Base-by-base conservation (phyloP, 2,329 filamentous ascomycete genomes). In the Aspergillus sp. region DNA sequence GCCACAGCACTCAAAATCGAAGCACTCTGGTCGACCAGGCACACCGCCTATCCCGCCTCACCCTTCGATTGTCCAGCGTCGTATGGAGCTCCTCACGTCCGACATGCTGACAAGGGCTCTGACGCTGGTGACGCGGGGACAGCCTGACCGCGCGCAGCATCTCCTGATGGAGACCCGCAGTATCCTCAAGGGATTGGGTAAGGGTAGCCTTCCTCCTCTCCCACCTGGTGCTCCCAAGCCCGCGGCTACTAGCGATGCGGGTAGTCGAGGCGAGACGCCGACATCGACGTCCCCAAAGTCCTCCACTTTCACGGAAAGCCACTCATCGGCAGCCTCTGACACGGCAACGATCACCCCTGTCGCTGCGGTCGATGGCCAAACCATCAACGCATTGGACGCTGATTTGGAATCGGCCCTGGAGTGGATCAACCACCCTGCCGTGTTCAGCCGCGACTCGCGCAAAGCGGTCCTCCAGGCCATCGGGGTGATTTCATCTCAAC, bases 381-480 rank as follows among this genome's bases (percentile, higher is more conserved):
- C 89, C 0, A 93, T 97, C 64, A 79, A 84, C 20, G 92, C 94
- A 2, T 83, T 99, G 16, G 94, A 99, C 69, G 84, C 89, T 1
- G 94, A 99, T 71, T 82, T 99, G 32, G 90, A 96, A 69, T 84
- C 89, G 32, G 90, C 89, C 47, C 77, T 99, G 14, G 94, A 99
- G 73, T 99, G 94, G 94, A 97, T 99, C 72, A 91, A 88, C 67
- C 94, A 99, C 66, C 94, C 94, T 1, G 92, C 92, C 2, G 90
- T 97, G 2, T 99, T 99, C 68, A 87, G 89, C 8, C 85, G 94
- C 35, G 94, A 99, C 69, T 94, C 89, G 52, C 86, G 94, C 64
- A 99, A 99, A 76, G 90, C 93, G 4, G 92, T 99, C 2, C 79
- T 99, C 20, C 94, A 99, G 71, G 90, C 92, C 14, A 97, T 99